Percentiles rank a stretch among this genome's conserved stretches.
Evolutionary conservation across 805 yeast species (phyloP).

Genomic region (Pichia cabralensis): DNA sequence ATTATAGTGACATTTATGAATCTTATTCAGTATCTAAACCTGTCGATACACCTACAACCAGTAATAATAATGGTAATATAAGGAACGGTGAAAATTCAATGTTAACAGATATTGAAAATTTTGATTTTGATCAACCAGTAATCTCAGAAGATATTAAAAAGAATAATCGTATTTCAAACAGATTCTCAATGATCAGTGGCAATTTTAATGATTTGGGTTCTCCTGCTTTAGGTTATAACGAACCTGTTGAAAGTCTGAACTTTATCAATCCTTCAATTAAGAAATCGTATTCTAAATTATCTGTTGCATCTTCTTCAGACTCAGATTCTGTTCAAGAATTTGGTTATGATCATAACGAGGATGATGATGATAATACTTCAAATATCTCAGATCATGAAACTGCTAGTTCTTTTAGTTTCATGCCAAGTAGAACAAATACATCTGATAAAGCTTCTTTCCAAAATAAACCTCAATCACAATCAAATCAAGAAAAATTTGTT

Average conservation of each 20-base stretch:
- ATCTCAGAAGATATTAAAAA: too few species aligned
- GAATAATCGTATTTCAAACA: constrained; percentile 3
- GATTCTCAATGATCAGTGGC: constrained; percentile 19
- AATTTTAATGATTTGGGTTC: constrained; percentile 15
- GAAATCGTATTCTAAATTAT: constrained; percentile 7
- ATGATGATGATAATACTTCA: constrained; percentile 1
- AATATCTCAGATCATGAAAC: background rate
- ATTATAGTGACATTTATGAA: constrained; percentile 11
- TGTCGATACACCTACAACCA: background rate
- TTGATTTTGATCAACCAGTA: too few species aligned
- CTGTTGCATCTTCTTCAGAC: too few species aligned
- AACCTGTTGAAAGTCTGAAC: constrained; percentile 18
- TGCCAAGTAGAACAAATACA: constrained; percentile 5
- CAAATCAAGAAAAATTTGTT: constrained; percentile 4
- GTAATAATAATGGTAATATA: background rate
- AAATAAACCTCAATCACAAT: background rate
- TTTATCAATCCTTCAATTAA: constrained; percentile 12
- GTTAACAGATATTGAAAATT: background rate
- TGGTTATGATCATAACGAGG: constrained; percentile 21
- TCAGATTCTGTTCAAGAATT: constrained; percentile 15
- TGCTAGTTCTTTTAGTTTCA: constrained; percentile 6
- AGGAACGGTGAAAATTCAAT: background rate
- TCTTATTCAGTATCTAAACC: constrained; percentile 5
- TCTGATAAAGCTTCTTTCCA: background rate
- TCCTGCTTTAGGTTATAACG: constrained; percentile 21